A percentile compares a stretch with the other conserved stretches of the same genome.
phyloP scores from a whole-genome alignment of 345 rosid species.

The Viola odorata region DNA sequence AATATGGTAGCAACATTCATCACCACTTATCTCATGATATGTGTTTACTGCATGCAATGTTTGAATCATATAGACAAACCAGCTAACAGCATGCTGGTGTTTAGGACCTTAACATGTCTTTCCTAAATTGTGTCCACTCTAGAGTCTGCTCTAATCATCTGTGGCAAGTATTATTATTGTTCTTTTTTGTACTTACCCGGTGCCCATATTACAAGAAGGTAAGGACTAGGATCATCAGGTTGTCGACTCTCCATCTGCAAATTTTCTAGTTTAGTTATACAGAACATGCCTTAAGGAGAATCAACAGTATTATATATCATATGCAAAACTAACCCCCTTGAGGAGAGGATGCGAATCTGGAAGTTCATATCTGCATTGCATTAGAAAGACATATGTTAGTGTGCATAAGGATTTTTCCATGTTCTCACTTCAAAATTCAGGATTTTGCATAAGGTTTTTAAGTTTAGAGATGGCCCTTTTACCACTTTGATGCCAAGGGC shows the following conservation, averaged over 20 bases:
- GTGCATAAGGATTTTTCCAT: conserved; percentile 8
- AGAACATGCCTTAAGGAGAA: neutral
- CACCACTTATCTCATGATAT: neutral
- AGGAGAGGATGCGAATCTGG: conserved; percentile 85
- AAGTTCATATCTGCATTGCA: conserved; percentile 73
- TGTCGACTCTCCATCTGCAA: conserved; percentile 72
- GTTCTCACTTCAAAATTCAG: too few relatives aligned
- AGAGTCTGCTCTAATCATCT: neutral
- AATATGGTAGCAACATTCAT: neutral
- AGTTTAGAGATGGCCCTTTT: too few relatives aligned
- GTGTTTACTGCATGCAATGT: neutral
- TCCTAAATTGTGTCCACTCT: neutral
- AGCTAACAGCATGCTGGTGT: neutral
- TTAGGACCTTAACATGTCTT: neutral
- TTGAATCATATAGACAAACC: neutral
- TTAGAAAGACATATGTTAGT: conserved; percentile 3
- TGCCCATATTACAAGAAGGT: conserved; percentile 93
- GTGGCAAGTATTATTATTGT: neutral
- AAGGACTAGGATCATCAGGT: conserved; percentile 72
- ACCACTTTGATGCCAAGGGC: too few relatives aligned
- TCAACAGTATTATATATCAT: neutral
- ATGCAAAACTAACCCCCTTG: conserved; percentile 42
- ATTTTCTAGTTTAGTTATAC: conserved; percentile 1
- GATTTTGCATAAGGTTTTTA: too few relatives aligned
- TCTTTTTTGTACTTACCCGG: conserved; percentile 50